Percentiles rank a stretch among this genome's conserved stretches.
These are phyloP conservation scores for Yamadazyma takamatsuzukensis DNA, from an alignment of 805 yeast species.

Conservation along the genomic window DNA sequence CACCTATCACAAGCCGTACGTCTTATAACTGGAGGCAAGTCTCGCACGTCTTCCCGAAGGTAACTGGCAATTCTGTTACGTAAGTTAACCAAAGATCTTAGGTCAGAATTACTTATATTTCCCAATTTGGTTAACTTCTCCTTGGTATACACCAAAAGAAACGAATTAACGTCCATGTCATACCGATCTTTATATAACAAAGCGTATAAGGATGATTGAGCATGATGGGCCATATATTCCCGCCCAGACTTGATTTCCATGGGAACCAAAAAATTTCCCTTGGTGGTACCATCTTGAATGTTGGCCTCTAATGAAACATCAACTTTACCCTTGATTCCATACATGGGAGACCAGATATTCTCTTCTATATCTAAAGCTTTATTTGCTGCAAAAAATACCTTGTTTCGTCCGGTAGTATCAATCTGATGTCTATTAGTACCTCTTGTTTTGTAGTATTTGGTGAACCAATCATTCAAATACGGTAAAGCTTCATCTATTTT, in stretches of 20 bases:
- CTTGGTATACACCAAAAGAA: conserved; percentile 72
- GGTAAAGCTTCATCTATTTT: conserved; percentile 47
- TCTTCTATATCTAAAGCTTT: conserved; percentile 84
- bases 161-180: conserved; percentile 59
- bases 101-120: conserved; percentile 50
- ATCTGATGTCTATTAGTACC: conserved; percentile 13
- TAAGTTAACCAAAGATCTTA: conserved; percentile 64
- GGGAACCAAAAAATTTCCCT: conserved; percentile 54
- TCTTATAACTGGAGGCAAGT: conserved; percentile 51
- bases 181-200: conserved; percentile 77
- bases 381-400: conserved; percentile 48
- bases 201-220: conserved; percentile 82
- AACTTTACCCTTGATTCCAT: conserved; percentile 83
- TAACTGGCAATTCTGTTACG: conserved; percentile 67
- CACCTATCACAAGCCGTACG: conserved; percentile 62
- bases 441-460: conserved; percentile 35
- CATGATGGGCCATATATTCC: conserved; percentile 66
- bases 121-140: conserved; percentile 52
- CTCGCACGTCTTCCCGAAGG: conserved; percentile 47
- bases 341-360: conserved; percentile 85
- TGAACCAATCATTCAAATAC: conserved; percentile 52
- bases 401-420: conserved; percentile 24
- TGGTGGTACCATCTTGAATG: conserved; percentile 21
- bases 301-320: conserved; percentile 80
- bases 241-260: conserved; percentile 89